phyloP scores from a whole-genome alignment of 192 early-diverging fungal species.

The Phlyctochytrium arcticum region DNA sequence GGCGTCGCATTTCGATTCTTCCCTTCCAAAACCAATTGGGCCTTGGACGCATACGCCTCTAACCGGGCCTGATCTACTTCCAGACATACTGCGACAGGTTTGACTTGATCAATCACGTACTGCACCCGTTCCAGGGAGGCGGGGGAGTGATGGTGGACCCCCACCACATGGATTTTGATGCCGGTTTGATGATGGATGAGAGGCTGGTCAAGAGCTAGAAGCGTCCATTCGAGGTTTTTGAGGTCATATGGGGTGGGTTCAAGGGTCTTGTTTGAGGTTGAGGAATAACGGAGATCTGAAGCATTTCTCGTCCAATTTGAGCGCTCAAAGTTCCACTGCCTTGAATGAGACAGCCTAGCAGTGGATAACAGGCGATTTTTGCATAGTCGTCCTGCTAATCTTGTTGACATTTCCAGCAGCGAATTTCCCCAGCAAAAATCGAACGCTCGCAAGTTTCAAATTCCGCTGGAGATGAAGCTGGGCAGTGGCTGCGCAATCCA shows the following conservation, averaged over 20 bases:
- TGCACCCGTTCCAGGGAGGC: constrained; percentile 19
- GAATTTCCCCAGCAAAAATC: too few relatives aligned
- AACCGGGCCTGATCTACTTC: constrained; percentile 11
- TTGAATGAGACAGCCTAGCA: too few relatives aligned
- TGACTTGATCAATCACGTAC: constrained; percentile 9
- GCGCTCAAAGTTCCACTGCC: too few relatives aligned
- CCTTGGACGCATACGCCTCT: constrained; percentile 4
- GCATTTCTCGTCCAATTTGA: too few relatives aligned
- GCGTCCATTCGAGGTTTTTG: constrained; percentile 6
- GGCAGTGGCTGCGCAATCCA: too few relatives aligned
- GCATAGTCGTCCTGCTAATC: too few relatives aligned
- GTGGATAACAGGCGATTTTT: too few relatives aligned
- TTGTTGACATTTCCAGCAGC: too few relatives aligned
- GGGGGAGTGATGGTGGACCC: constrained; percentile 22
- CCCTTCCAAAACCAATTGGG: constrained; percentile 1
- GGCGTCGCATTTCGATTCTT: not conserved
- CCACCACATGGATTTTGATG: constrained; percentile 12
- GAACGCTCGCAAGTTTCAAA: too few relatives aligned
- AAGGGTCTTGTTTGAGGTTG: too few relatives aligned
- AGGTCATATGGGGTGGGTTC: not conserved
- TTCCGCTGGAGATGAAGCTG: too few relatives aligned
- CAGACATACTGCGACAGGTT: constrained; percentile 17
- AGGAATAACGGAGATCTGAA: too few relatives aligned
- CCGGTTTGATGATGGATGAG: constrained; percentile 21
- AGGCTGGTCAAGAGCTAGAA: constrained; percentile 11